Percentiles rank a stretch among this genome's conserved stretches.
phyloP scores from a whole-genome alignment of 2,329 filamentous ascomycete genomes.

The Claviceps purpurea region DNA sequence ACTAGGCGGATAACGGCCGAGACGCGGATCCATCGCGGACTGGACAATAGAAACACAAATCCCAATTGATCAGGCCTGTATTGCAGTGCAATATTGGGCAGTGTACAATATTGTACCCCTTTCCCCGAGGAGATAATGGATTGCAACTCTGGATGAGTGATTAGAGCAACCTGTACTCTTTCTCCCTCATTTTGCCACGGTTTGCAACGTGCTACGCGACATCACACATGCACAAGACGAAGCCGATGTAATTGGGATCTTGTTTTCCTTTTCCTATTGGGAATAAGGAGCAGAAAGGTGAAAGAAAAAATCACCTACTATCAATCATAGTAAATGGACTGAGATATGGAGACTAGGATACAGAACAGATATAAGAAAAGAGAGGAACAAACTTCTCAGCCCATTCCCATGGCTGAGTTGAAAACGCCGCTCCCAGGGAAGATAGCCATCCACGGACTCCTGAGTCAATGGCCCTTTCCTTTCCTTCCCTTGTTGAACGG shows the following conservation, averaged over 20 bases:
- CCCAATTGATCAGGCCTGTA: neutral
- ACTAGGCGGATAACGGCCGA: neutral
- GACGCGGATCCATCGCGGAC: neutral
- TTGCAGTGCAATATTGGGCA: neutral
- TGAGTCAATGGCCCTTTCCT: no score
- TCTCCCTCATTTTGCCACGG: no score
- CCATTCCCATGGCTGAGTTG: constrained; percentile 3
- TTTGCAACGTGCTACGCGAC: no score
- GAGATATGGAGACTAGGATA: neutral
- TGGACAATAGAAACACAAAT: neutral
- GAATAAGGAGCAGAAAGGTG: no score
- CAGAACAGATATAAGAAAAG: neutral
- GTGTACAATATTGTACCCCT: neutral
- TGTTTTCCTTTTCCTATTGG: neutral
- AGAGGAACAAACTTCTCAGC: neutral
- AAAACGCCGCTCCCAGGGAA: constrained; percentile 4
- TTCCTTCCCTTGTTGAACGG: neutral
- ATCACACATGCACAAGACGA: neutral
- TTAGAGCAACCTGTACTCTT: no score
- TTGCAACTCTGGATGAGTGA: no score
- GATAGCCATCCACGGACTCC: no score
- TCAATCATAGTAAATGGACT: neutral
- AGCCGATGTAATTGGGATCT: neutral
- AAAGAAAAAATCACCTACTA: neutral
- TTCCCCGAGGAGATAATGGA: neutral